Evolutionary conservation across 495 filamentous ascomycete genomes (phyloP), one percentile per base, ranked within the genome.

Genomic region (Hyaloscypha finlandica): DNA sequence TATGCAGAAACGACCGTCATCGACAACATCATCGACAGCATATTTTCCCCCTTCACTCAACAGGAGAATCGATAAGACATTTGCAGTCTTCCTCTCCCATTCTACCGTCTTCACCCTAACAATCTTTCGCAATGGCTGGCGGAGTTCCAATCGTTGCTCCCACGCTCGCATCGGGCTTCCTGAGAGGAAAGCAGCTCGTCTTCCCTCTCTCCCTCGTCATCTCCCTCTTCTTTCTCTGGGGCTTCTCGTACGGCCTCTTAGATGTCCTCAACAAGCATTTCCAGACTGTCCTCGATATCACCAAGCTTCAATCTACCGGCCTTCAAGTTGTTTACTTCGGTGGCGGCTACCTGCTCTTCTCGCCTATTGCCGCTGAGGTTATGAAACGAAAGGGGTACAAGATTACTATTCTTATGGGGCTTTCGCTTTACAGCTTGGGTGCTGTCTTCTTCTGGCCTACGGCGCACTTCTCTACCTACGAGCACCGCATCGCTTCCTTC

Each of bases 171-270:
- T 4, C 59, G 9, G 68, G 68, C 16, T 70, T 66, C 51, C 64
- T 70, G 52, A 66, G 25, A 54, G 69, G 69, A 37, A 61, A 48
- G 31, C 65, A 51, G 2, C 56, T 71, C 54, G 64, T 71, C 61
- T 64, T 67, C 55, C 69, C 69, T 32, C 64, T 71, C 42, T 64
- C 69, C 32, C 79, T 91, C 52, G 89, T 92, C 68, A 92, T 89
- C 51, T 84, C 92, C 57, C 81, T 96, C 3, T 96, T 94, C 76
- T 90, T 96, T 70, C 77, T 96, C 6, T 94, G 91, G 92, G 92
- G 92, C 0, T 91, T 97, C 70, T 86, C 88, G 0, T 95, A 95
- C 74, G 91, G 92, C n/a, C 84, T 96, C 37, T 81, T 96, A 20
- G 87, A 91, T 70, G 86, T 88, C 1, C 81, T 95, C 58, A 94